Evolutionary conservation across 2,329 filamentous ascomycete genomes (phyloP).

Genomic region (Verticillium klebahnii): DNA sequence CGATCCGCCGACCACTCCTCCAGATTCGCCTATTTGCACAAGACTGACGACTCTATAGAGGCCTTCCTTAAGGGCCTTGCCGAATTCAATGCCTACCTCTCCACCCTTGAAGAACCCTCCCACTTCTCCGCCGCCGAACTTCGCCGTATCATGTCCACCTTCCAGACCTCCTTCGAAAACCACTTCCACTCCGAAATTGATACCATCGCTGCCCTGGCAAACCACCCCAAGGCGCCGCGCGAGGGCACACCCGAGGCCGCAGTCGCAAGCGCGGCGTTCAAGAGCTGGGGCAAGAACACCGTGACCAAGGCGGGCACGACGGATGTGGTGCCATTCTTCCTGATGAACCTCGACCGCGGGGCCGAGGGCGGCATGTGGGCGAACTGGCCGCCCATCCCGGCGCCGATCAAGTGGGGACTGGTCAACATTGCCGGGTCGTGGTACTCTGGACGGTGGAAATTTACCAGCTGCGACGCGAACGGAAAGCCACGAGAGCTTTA

Average conservation of each 20-base stretch:
- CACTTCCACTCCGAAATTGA: slow-evolving; percentile 53
- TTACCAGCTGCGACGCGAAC: slow-evolving; percentile 53
- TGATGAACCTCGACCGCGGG: slow-evolving; percentile 57
- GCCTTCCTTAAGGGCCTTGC: slow-evolving; percentile 47
- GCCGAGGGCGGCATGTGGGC: slow-evolving; percentile 56
- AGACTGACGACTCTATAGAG: slow-evolving; percentile 16
- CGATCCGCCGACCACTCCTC: slow-evolving; percentile 5
- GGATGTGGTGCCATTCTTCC: slow-evolving; percentile 61
- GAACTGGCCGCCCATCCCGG: slow-evolving; percentile 62
- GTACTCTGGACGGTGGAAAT: slow-evolving; percentile 58
- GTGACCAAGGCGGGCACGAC: slow-evolving; percentile 55
- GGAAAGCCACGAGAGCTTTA: slow-evolving; percentile 51
- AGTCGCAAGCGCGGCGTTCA: slow-evolving; percentile 46
- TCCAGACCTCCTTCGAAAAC: slow-evolving; percentile 44
- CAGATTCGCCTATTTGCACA: no score
- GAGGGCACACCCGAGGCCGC: slow-evolving; percentile 38
- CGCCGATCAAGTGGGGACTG: slow-evolving; percentile 53
- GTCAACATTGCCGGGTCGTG: slow-evolving; percentile 53
- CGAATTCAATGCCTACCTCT: slow-evolving; percentile 49
- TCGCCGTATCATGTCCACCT: slow-evolving; percentile 42
- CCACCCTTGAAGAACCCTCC: slow-evolving; percentile 31
- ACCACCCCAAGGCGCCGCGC: slow-evolving; percentile 46
- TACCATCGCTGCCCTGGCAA: slow-evolving; percentile 44
- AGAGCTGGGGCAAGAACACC: slow-evolving; percentile 58
- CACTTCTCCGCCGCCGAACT: slow-evolving; percentile 41